A percentile compares a stretch with the other conserved stretches of the same genome.
Conservation (phyloP, 2,329 filamentous ascomycete genomes). For the Trichoderma endophyticum region DNA sequence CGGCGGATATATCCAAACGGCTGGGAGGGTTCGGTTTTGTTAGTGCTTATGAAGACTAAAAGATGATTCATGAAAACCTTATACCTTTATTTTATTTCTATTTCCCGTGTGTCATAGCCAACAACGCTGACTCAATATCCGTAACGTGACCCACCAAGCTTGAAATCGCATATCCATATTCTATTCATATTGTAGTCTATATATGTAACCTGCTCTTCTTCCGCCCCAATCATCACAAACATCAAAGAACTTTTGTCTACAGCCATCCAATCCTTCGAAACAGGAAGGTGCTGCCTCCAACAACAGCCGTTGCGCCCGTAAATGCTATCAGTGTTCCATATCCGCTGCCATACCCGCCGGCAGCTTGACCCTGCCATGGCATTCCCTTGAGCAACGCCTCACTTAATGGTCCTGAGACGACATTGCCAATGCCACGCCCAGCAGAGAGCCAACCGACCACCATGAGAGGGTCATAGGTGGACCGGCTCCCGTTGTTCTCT, state of each 20-base stretch:
- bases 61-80: background rate
- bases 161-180: background rate
- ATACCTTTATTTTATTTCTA: background rate
- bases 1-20: background rate
- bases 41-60: background rate
- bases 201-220: background rate
- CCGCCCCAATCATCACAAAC: background rate
- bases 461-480: constrained; percentile 46
- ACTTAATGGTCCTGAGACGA: constrained; percentile 55
- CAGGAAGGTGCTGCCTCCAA: constrained; percentile 32
- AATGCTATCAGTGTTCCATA: constrained; percentile 36
- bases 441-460: constrained; percentile 56
- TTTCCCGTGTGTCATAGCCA: background rate
- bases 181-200: background rate
- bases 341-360: constrained; percentile 33
- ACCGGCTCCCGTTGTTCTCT: background rate
- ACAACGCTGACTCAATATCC: background rate
- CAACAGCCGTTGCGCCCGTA: constrained; percentile 32
- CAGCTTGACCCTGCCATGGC: constrained; percentile 39
- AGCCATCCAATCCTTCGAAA: constrained; percentile 34
- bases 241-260: constrained; percentile 3
- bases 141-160: background rate
- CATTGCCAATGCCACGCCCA: constrained; percentile 60
- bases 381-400: constrained; percentile 47
- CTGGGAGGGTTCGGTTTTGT: background rate